These are phyloP conservation scores for Tremellales sp. DNA, from an alignment of 1,284 basidiomycete species.

Conservation along the genomic window DNA sequence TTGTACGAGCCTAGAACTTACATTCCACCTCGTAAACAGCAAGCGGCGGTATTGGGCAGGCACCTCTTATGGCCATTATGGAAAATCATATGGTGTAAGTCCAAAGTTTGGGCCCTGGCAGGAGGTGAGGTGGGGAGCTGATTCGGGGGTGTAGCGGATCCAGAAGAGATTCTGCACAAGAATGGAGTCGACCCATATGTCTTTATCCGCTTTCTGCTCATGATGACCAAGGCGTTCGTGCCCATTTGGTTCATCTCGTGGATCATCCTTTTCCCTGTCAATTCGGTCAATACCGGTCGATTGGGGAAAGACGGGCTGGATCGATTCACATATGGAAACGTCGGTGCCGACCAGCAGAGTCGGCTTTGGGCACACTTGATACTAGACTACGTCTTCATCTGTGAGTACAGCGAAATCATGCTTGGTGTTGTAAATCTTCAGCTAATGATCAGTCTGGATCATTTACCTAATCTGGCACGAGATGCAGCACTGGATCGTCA, in stretches of 20 bases:
- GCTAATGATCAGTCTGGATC: slow-evolving; percentile 57
- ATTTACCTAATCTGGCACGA: slow-evolving; percentile 65
- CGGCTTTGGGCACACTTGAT: slow-evolving; percentile 52
- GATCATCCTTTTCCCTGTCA: slow-evolving; percentile 59
- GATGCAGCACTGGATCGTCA: slow-evolving; percentile 60
- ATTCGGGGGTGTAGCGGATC: slow-evolving; percentile 53
- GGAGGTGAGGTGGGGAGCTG: slow-evolving; percentile 51
- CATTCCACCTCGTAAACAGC: slow-evolving; percentile 44
- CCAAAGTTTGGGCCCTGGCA: slow-evolving; percentile 54
- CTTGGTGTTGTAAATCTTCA: neutral
- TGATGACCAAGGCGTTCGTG: slow-evolving; percentile 62
- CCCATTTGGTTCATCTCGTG: slow-evolving; percentile 62
- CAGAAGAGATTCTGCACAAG: slow-evolving; percentile 51
- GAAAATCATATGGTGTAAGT: slow-evolving; percentile 30
- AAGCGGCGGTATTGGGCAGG: slow-evolving; percentile 31
- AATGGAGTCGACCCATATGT: slow-evolving; percentile 64
- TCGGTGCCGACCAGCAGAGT: slow-evolving; percentile 33
- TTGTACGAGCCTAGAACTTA: slow-evolving; percentile 75
- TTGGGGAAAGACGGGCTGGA: slow-evolving; percentile 49
- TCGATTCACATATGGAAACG: slow-evolving; percentile 55
- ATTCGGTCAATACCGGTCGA: slow-evolving; percentile 51
- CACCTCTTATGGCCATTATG: slow-evolving; percentile 34
- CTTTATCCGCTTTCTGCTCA: slow-evolving; percentile 63
- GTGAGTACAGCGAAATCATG: slow-evolving; percentile 29
- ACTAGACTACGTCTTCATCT: slow-evolving; percentile 50